Conservation (phyloP, 1,284 basidiomycete species). For the Trichosporon faecale region DNA sequence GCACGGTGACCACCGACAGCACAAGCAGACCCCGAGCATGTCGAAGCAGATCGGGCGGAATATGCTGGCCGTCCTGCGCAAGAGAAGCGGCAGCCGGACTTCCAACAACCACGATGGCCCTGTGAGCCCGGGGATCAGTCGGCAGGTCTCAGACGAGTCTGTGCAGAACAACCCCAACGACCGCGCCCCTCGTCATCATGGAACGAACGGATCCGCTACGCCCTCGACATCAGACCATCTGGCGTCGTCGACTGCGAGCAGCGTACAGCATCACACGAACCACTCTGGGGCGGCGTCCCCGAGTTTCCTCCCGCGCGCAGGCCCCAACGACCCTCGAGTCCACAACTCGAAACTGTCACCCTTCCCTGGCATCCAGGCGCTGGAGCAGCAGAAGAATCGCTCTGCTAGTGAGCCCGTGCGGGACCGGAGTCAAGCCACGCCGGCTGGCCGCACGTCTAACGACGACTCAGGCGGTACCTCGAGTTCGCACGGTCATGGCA, state of each 20-base stretch:
- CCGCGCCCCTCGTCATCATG: background rate
- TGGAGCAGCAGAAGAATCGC: conserved; percentile 54
- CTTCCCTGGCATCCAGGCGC: conserved; percentile 75
- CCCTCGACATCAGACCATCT: conserved; percentile 16
- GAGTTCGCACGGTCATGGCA: conserved; percentile 1
- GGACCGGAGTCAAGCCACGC: background rate
- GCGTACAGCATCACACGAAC: conserved; percentile 37
- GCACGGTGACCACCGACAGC: conserved; percentile 31
- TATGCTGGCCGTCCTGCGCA: conserved; percentile 17
- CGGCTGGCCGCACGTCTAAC: conserved; percentile 12
- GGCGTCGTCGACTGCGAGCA: conserved; percentile 27
- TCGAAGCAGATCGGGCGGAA: conserved; percentile 40
- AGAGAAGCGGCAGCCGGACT: conserved; percentile 1
- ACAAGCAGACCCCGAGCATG: conserved; percentile 42
- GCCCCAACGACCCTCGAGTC: conserved; percentile 56
- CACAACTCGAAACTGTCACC: conserved; percentile 75
- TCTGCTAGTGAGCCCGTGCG: conserved; percentile 10
- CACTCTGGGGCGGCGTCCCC: conserved; percentile 33
- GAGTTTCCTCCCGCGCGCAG: conserved; percentile 59
- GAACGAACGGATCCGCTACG: conserved; percentile 34
- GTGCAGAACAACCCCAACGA: background rate
- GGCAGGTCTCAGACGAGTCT: conserved; percentile 30
- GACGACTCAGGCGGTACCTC: background rate
- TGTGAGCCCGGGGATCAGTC: conserved; percentile 1
- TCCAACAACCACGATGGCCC: conserved; percentile 1